Base-by-base conservation (phyloP, 768 basidiomycete genomes). In the Xerocomellus amylosporus region DNA sequence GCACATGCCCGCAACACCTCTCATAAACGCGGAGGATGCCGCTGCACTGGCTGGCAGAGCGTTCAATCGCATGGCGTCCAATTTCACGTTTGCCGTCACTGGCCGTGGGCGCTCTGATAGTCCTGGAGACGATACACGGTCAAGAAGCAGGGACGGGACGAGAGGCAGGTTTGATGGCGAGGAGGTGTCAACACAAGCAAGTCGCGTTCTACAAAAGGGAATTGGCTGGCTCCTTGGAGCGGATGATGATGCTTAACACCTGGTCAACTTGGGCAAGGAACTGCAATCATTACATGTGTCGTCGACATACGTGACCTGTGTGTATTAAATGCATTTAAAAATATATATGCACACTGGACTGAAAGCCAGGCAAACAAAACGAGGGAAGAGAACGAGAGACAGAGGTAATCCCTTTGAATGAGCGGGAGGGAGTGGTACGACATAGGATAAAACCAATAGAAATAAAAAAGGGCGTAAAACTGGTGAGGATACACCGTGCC, bases 211-310 rank as follows among this genome's bases (percentile, higher is more conserved):
- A 39, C 89, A 91, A 36, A 87, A 88, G 64, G 96, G 96, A 8
- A 91, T 98, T 49, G 95, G 95, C 28, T 98, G 96, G 96, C 77
- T 98, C 28, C 85, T 98, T 53, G 96, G 96, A 39, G 89, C 85
- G 13, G 93, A 94, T 56, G 87, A 85, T 28, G 58, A 58, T 39
- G 48, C 36, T 38, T 60, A 31, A 55, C 28, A 24, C 28, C 20
- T 42, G 17, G n/a, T 31, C 24, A 31, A n/a, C 24, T 24, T 24
- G 24, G 38, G 50, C 7, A 41, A 46, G 24, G 52, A 37, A 48
- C 40, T 40, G 17, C 49, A 43, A 38, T 40, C 51, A 58, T 59
- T 63, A 60, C 56, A 57, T 56, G 49, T 54, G 40, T 47, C 31
- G 19, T 55, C 46, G 56, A 55, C 57, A 63, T 57, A 60, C 56